Percentiles rank a stretch among this genome's conserved stretches.
These are phyloP conservation scores for Fusarium verticillioides DNA, from an alignment of 2,329 filamentous ascomycete species.

Conservation along the genomic window DNA sequence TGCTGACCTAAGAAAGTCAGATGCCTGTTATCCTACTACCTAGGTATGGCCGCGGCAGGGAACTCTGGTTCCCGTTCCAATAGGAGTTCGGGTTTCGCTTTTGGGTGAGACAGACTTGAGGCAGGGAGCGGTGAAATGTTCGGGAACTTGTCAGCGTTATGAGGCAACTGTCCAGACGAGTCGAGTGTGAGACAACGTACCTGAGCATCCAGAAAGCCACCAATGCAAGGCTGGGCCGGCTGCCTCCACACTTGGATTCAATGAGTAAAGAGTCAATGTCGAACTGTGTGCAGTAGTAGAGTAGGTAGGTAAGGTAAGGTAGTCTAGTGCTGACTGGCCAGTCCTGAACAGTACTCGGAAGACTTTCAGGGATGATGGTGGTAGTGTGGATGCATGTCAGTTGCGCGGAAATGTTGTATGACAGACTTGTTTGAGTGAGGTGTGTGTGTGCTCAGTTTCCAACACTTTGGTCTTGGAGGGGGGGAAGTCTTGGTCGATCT, in stretches of 20 bases:
- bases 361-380: constrained; percentile 16
- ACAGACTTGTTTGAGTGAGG: constrained; percentile 26
- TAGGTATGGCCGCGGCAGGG: constrained; percentile 22
- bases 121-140: constrained; percentile 30
- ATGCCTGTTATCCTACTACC: background rate
- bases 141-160: constrained; percentile 27
- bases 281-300: background rate
- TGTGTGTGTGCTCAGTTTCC: constrained; percentile 39
- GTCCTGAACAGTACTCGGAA: constrained; percentile 1
- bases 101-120: constrained; percentile 24
- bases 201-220: constrained; percentile 4
- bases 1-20: constrained; percentile 23
- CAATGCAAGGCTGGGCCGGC: constrained; percentile 33
- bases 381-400: constrained; percentile 20
- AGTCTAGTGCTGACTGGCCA: constrained; percentile 10
- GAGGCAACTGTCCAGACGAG: constrained; percentile 27
- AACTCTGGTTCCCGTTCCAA: constrained; percentile 31
- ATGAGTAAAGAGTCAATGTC: constrained; percentile 8
- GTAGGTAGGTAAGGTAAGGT: background rate
- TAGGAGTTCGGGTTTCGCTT: background rate
- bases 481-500: constrained; percentile 34
- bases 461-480: constrained; percentile 37
- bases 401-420: constrained; percentile 18
- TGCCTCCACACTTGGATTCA: constrained; percentile 34
- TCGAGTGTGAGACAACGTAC: constrained; percentile 11